Conservation (phyloP, 2,329 filamentous ascomycete genomes). For the Cercospora sp. region DNA sequence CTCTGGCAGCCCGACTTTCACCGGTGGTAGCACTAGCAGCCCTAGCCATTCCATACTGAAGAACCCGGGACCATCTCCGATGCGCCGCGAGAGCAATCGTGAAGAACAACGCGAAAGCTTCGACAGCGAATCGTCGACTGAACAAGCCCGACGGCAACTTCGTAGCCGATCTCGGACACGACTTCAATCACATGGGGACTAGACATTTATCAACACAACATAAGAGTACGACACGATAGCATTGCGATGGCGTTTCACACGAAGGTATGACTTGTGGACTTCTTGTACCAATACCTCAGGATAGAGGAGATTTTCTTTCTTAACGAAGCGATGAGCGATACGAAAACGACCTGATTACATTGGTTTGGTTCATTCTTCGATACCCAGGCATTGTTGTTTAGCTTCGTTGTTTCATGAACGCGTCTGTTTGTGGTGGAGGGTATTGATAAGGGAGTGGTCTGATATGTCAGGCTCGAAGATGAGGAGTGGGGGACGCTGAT, state of each 20-base stretch:
- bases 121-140: constrained; percentile 19
- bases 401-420: background rate
- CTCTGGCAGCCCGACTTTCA: background rate
- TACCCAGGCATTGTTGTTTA: background rate
- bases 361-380: background rate
- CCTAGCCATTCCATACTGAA: constrained; percentile 18
- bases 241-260: background rate
- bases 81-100: constrained; percentile 12
- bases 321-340: background rate
- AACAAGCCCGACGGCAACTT: constrained; percentile 10
- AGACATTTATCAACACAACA: background rate
- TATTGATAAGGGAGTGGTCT: background rate
- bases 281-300: background rate
- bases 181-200: background rate
- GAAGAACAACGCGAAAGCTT: constrained; percentile 15
- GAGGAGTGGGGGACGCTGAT: background rate
- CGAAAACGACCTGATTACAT: background rate
- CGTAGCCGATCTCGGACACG: constrained; percentile 17
- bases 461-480: background rate
- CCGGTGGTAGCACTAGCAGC: background rate
- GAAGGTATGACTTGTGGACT: background rate
- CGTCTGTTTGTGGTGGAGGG: background rate
- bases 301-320: background rate
- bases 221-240: background rate
- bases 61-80: constrained; percentile 11